Conservation (phyloP, 164 flowering plant genomes). For the Vitis labrusca region DNA sequence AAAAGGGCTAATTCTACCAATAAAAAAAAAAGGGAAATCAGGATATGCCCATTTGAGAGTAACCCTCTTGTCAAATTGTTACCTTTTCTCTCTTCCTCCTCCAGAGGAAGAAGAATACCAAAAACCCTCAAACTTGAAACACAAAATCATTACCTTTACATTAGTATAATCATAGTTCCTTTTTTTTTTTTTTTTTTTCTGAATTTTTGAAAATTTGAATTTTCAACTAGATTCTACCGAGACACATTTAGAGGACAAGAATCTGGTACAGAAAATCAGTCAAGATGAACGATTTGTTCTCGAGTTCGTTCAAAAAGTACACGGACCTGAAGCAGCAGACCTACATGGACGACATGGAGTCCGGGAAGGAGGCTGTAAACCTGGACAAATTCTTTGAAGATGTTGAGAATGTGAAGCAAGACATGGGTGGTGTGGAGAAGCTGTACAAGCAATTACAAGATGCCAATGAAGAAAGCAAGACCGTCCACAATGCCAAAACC, state of each 20-base stretch:
- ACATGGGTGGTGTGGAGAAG: constrained; percentile 28
- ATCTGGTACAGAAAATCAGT: not conserved
- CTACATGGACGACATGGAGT: constrained; percentile 25
- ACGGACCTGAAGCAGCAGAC: constrained; percentile 32
- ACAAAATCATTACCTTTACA: not conserved
- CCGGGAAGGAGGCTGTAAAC: constrained; percentile 23
- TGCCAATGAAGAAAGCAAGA: constrained; percentile 35
- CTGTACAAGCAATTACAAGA: constrained; percentile 30
- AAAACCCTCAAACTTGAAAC: not conserved
- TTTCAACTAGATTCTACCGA: no score
- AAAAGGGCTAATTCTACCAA: not conserved
- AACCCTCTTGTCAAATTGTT: constrained; percentile 7
- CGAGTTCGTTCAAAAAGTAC: constrained; percentile 36
- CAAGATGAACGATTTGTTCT: constrained; percentile 38
- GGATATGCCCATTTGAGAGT: not conserved
- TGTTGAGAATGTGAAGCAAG: constrained; percentile 34
- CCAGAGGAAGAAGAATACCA: constrained; percentile 10
- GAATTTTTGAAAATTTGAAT: no score
- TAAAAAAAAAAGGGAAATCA: constrained; percentile 3
- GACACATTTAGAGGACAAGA: not conserved
- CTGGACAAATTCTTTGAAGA: constrained; percentile 39
- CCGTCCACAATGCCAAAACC: constrained; percentile 31
- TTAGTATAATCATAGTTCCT: no score
- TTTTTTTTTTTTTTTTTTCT: no score
- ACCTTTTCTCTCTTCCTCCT: constrained; percentile 9